Conservation (phyloP, 140 eudicot genomes). For the Bidens hawaiensis region DNA sequence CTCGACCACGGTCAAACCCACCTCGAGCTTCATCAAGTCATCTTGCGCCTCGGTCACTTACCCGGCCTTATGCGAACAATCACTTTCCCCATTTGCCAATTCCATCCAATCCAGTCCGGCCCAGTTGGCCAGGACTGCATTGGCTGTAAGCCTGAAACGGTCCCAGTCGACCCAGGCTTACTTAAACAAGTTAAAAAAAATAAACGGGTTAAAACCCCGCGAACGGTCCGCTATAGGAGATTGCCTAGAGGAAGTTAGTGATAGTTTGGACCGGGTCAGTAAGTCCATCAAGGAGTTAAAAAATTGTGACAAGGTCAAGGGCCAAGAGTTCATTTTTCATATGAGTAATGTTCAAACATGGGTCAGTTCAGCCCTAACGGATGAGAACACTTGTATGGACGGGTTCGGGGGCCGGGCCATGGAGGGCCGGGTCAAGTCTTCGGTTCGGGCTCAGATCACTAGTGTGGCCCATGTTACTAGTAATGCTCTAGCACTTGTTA, state of each 20-base stretch:
- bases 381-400: slow-evolving; percentile 72
- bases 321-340: slow-evolving; percentile 42
- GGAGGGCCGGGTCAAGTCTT: slow-evolving; percentile 47
- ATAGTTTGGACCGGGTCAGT: slow-evolving; percentile 48
- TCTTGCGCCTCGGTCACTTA: slow-evolving; percentile 59
- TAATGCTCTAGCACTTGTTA: slow-evolving; percentile 69
- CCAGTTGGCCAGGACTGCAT: slow-evolving; percentile 40
- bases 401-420: slow-evolving; percentile 58
- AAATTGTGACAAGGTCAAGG: slow-evolving; percentile 23
- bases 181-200: slow-evolving; percentile 33
- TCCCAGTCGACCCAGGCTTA: slow-evolving; percentile 41
- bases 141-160: slow-evolving; percentile 37
- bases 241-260: slow-evolving; percentile 64
- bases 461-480: slow-evolving; percentile 71
- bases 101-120: slow-evolving; percentile 44
- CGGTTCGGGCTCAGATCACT: slow-evolving; percentile 46
- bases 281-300: slow-evolving; percentile 51
- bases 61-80: slow-evolving; percentile 47
- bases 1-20: slow-evolving; percentile 13
- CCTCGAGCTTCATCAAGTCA: slow-evolving; percentile 44
- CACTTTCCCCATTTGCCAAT: slow-evolving; percentile 47
- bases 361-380: slow-evolving; percentile 93
- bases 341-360: slow-evolving; percentile 83
- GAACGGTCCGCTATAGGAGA: slow-evolving; percentile 50
- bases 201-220: slow-evolving; percentile 40